Percentiles rank a stretch among this genome's conserved stretches.
These are phyloP conservation scores for Lecanicillium sp. DNA, from an alignment of 2,329 filamentous ascomycete species.

Conservation along the genomic window DNA sequence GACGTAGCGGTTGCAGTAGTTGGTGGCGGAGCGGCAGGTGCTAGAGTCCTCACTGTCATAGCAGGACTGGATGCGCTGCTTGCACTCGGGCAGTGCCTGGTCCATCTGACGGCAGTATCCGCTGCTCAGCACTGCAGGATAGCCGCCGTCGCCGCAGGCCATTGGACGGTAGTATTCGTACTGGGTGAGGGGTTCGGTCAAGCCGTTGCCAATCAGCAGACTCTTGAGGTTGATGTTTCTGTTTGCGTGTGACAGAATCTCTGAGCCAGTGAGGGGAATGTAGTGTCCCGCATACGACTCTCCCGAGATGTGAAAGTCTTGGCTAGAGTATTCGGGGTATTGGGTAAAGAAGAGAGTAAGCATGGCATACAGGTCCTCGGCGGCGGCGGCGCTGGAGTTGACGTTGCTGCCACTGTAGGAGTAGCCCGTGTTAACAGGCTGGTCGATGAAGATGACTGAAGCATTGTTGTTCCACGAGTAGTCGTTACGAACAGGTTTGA, in stretches of 20 bases:
- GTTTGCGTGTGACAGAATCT: constrained; percentile 91
- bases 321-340: constrained; percentile 89
- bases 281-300: constrained; percentile 96
- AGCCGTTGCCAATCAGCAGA: constrained; percentile 88
- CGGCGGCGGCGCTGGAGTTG: constrained; percentile 87
- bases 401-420: constrained; percentile 89
- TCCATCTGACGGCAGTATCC: constrained; percentile 81
- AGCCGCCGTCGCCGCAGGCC: constrained; percentile 94
- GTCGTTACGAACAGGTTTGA: constrained; percentile 72
- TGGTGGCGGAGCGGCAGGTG: constrained; percentile 87
- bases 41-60: constrained; percentile 86
- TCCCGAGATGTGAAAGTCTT: constrained; percentile 96
- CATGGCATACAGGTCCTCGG: constrained; percentile 96
- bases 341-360: constrained; percentile 98
- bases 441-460: constrained; percentile 98
- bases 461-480: constrained; percentile 96
- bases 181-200: constrained; percentile 89
- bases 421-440: constrained; percentile 97
- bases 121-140: constrained; percentile 73
- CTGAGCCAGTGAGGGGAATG: constrained; percentile 83
- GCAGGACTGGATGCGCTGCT: constrained; percentile 79
- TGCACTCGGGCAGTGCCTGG: constrained; percentile 81
- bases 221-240: constrained; percentile 98
- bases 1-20: constrained; percentile 97
- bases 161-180: constrained; percentile 95